Evolutionary conservation across 164 flowering plant species (phyloP).

Genomic region (Kingdonia uniflora): DNA sequence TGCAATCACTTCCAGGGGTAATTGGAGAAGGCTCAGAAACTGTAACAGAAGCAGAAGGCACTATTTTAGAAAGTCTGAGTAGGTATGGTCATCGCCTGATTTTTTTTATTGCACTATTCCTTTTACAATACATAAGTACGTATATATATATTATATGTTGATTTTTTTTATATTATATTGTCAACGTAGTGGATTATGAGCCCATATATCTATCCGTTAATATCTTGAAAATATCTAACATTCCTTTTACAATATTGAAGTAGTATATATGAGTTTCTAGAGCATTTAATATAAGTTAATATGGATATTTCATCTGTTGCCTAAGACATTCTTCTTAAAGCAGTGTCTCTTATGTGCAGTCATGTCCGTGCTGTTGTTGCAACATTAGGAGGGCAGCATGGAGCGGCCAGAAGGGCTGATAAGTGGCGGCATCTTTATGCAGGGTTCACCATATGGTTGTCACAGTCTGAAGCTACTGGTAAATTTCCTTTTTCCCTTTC

Average conservation of each 20-base stretch:
- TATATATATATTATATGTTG: too few relatives aligned
- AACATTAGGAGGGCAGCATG: conserved; percentile 77
- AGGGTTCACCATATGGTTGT: conserved; percentile 88
- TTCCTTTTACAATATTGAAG: too few relatives aligned
- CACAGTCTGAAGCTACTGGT: conserved; percentile 73
- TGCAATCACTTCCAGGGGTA: conserved; percentile 65
- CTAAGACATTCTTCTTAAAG: too few relatives aligned
- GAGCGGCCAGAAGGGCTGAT: conserved; percentile 65
- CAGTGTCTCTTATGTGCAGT: conserved; percentile 43
- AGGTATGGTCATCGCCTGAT: conserved; percentile 33
- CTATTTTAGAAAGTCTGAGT: conserved; percentile 73
- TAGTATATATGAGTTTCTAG: too few relatives aligned
- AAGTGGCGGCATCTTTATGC: conserved; percentile 87
- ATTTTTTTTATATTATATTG: too few relatives aligned
- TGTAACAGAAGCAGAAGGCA: conserved; percentile 66
- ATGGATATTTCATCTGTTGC: too few relatives aligned
- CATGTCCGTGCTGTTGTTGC: conserved; percentile 80
- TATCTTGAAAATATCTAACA: too few relatives aligned
- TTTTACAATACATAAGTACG: too few relatives aligned
- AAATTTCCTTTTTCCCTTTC: conserved; percentile 4
- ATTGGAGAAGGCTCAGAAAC: conserved; percentile 59
- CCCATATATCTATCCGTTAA: too few relatives aligned
- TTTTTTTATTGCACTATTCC: background rate
- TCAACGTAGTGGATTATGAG: too few relatives aligned
- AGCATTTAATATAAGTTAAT: too few relatives aligned